phyloP scores from a whole-genome alignment of 2,329 filamentous ascomycete genomes.

The Scedosporium dehoogii region DNA sequence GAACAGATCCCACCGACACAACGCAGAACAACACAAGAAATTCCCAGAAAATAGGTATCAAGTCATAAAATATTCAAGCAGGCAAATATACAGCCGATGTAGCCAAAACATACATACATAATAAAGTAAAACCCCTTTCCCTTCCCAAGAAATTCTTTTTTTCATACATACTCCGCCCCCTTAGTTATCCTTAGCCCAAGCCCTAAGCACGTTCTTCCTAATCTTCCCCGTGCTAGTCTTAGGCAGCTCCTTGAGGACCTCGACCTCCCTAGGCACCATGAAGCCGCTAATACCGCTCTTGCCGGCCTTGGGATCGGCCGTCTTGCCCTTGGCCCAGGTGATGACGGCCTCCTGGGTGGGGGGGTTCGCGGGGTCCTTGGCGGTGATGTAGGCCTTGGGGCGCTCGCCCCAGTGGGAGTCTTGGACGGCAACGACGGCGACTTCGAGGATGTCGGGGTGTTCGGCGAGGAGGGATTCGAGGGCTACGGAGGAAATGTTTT shows the following conservation, averaged over 20 bases:
- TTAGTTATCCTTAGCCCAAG: conserved; percentile 58
- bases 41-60: too few relatives aligned
- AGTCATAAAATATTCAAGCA: too few relatives aligned
- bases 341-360: conserved; percentile 54
- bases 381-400: conserved; percentile 88
- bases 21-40: too few relatives aligned
- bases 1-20: too few relatives aligned
- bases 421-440: conserved; percentile 76
- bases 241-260: conserved; percentile 77
- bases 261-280: conserved; percentile 68
- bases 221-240: conserved; percentile 98
- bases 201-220: conserved; percentile 83
- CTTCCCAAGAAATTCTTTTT: too few relatives aligned
- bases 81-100: too few relatives aligned
- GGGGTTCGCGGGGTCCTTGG: conserved; percentile 44
- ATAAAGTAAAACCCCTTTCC: too few relatives aligned
- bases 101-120: neutral
- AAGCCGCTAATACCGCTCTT: conserved; percentile 77
- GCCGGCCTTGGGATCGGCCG: conserved; percentile 21
- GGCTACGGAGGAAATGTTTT: conserved; percentile 93
- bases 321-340: conserved; percentile 61
- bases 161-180: too few relatives aligned
- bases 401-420: conserved; percentile 92
- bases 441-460: conserved; percentile 84
- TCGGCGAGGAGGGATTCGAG: conserved; percentile 82